Evolutionary conservation across 1,284 basidiomycete species (phyloP).

Genomic region (Marasmius tenuissimus): DNA sequence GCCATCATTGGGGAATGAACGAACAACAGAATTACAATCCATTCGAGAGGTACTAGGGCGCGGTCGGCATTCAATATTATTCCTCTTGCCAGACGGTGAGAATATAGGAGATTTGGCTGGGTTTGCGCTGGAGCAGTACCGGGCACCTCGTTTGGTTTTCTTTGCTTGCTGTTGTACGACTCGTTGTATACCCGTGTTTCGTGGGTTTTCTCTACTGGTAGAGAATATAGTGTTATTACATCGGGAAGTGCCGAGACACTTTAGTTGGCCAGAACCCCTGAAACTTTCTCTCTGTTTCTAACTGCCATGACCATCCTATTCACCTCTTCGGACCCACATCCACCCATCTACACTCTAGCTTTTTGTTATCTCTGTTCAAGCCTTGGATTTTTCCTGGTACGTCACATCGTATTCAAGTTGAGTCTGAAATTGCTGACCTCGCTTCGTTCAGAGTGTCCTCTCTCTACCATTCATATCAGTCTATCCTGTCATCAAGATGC

Average conservation of each 20-base stretch:
- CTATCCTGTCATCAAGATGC: neutral
- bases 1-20: neutral
- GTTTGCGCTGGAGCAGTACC: too few relatives aligned
- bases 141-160: too few relatives aligned
- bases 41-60: neutral
- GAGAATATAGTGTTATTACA: too few relatives aligned
- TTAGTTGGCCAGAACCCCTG: neutral
- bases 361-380: neutral
- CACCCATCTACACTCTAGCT: conserved; percentile 22
- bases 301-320: neutral
- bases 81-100: too few relatives aligned
- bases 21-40: neutral
- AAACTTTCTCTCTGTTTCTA: neutral
- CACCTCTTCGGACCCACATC: conserved; percentile 36
- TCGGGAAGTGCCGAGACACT: too few relatives aligned
- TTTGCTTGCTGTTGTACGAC: too few relatives aligned
- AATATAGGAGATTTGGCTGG: too few relatives aligned
- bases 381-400: neutral
- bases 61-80: too few relatives aligned
- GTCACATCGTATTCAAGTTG: neutral
- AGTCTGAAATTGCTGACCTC: neutral
- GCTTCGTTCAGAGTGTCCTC: neutral
- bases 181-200: too few relatives aligned
- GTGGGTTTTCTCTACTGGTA: too few relatives aligned
- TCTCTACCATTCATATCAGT: neutral